Percentiles rank a stretch among this genome's conserved stretches.
These are phyloP conservation scores for Combretum micranthum DNA, from an alignment of 345 rosid species.

Conservation along the genomic window DNA sequence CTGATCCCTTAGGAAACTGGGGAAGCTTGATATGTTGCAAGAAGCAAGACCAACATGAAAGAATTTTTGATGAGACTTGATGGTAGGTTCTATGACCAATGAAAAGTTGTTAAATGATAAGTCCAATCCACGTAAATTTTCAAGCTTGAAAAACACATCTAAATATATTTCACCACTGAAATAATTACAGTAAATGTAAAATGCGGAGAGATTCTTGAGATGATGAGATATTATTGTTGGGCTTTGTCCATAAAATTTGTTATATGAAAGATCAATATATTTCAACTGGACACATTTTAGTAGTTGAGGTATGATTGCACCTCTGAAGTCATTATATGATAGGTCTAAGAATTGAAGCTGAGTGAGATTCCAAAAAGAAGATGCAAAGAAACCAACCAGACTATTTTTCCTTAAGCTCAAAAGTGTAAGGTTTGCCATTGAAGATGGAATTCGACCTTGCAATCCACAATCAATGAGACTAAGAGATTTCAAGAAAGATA, in stretches of 20 bases:
- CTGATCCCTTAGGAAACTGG: slow-evolving; percentile 10
- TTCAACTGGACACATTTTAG: not conserved
- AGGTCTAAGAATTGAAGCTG: not conserved
- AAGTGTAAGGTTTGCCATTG: not conserved
- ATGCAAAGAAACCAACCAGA: too few relatives aligned
- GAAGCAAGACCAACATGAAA: not conserved
- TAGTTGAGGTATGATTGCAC: not conserved
- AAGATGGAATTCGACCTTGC: slow-evolving; percentile 1
- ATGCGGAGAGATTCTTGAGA: not conserved
- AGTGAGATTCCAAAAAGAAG: not conserved
- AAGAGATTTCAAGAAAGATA: too few relatives aligned
- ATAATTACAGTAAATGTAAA: not conserved
- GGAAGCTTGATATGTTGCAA: slow-evolving; percentile 16
- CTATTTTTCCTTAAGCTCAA: not conserved
- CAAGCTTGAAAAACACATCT: not conserved
- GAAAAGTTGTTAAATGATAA: slow-evolving; percentile 9
- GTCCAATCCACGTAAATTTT: too few relatives aligned
- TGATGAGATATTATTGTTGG: slow-evolving; percentile 1
- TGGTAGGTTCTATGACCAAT: not conserved
- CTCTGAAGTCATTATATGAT: not conserved
- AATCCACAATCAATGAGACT: too few relatives aligned
- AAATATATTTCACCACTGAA: not conserved
- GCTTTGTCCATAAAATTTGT: slow-evolving; percentile 2
- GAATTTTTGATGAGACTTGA: not conserved
- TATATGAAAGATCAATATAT: not conserved